Conservation (phyloP, 2,329 filamentous ascomycete species). For the Daldinia eschscholtzii region DNA sequence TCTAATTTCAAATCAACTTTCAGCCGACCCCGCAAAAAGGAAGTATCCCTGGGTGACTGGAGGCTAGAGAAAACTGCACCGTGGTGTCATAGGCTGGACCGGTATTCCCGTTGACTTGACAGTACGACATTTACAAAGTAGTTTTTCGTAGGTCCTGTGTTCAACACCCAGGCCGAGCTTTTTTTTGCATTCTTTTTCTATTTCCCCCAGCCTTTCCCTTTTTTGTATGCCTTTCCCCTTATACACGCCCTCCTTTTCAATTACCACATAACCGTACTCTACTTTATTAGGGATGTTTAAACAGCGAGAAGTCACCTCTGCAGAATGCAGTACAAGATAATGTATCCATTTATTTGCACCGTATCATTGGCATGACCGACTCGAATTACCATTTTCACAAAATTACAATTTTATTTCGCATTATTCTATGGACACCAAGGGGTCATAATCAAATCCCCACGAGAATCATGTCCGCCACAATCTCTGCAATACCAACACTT, state of each 20-base stretch:
- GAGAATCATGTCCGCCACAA: too few species aligned
- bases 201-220: not conserved
- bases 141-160: slow-evolving; percentile 7
- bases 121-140: slow-evolving; percentile 5
- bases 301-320: not conserved
- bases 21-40: slow-evolving; percentile 13
- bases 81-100: slow-evolving; percentile 5
- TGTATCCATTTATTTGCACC: too few species aligned
- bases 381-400: too few species aligned
- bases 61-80: slow-evolving; percentile 14
- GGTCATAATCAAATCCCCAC: too few species aligned
- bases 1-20: slow-evolving; percentile 3
- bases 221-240: not conserved
- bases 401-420: too few species aligned
- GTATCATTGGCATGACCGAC: too few species aligned
- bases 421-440: too few species aligned
- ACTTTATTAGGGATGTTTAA: not conserved
- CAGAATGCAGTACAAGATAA: too few species aligned
- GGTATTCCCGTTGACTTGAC: slow-evolving; percentile 13
- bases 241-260: not conserved
- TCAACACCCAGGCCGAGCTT: slow-evolving; percentile 1
- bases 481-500: too few species aligned
- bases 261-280: not conserved
- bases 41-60: slow-evolving; percentile 12
- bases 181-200: slow-evolving; percentile 3